A percentile compares a stretch with the other conserved stretches of the same genome.
Conservation (phyloP, 1,139 yeast genomes). For the Saccharomyces uvarum region DNA sequence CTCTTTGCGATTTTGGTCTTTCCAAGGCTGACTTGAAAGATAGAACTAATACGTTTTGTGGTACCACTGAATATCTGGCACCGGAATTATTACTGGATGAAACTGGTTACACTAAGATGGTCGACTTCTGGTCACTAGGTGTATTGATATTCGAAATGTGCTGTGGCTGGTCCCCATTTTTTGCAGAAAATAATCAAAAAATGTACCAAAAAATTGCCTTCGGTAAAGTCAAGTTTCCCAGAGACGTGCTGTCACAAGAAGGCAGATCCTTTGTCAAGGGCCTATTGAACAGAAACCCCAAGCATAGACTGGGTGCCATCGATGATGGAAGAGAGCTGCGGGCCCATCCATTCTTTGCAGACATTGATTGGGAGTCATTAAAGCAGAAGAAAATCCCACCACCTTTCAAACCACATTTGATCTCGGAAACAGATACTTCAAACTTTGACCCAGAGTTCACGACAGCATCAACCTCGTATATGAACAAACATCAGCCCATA, state of each 20-base stretch:
- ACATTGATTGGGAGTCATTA: constrained; percentile 81
- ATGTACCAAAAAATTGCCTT: constrained; percentile 98
- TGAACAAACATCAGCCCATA: constrained; percentile 46
- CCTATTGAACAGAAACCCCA: constrained; percentile 86
- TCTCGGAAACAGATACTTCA: constrained; percentile 87
- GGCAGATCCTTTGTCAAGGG: constrained; percentile 95
- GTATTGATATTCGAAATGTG: constrained; percentile 82
- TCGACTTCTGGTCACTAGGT: constrained; percentile 80
- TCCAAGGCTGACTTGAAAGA: constrained; percentile 92
- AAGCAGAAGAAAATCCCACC: constrained; percentile 85
- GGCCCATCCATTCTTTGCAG: constrained; percentile 84
- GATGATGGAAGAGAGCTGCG: constrained; percentile 88
- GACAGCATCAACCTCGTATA: constrained; percentile 74
- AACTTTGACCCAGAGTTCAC: constrained; percentile 97
- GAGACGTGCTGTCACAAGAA: constrained; percentile 83
- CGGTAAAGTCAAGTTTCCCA: constrained; percentile 94
- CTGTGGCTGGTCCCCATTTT: constrained; percentile 99
- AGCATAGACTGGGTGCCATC: constrained; percentile 82
- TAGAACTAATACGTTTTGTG: constrained; percentile 94
- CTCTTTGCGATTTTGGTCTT: constrained; percentile 91
- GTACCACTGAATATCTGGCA: constrained; percentile 87
- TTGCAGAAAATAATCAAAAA: constrained; percentile 94
- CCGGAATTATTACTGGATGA: constrained; percentile 79
- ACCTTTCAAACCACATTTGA: constrained; percentile 89
- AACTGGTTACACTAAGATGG: constrained; percentile 78